Evolutionary conservation across 169 alveolate genomes (phyloP).

Genomic region (Cryptosporidium sp.): DNA sequence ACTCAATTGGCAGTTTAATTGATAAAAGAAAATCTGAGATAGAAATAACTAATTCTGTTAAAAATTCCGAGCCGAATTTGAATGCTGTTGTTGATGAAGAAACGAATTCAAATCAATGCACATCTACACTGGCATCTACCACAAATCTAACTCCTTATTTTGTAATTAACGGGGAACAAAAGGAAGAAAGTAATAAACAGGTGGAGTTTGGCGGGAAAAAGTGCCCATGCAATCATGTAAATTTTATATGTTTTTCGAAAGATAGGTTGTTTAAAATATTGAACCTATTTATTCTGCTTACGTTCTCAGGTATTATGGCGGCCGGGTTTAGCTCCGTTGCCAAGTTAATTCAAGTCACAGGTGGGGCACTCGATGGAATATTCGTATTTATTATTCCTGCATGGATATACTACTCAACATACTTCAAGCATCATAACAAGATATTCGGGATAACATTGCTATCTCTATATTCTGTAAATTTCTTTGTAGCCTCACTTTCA

Average conservation of each 20-base stretch:
- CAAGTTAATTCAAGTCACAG: slow-evolving; percentile 67
- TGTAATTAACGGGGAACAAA: not conserved
- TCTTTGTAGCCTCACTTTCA: slow-evolving; percentile 18
- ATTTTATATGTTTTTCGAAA: not conserved
- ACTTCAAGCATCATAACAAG: slow-evolving; percentile 16
- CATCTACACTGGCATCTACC: slow-evolving; percentile 45
- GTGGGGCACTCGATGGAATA: slow-evolving; percentile 71
- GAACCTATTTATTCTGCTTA: slow-evolving; percentile 15
- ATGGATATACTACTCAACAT: slow-evolving; percentile 73
- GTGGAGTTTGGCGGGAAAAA: not conserved
- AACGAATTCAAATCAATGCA: slow-evolving; percentile 23
- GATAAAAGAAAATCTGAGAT: not conserved
- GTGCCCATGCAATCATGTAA: not conserved
- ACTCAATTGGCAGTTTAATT: not conserved
- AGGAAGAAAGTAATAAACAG: not conserved
- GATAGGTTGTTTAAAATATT: slow-evolving; percentile 1
- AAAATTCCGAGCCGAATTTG: not conserved
- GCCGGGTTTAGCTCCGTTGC: slow-evolving; percentile 54
- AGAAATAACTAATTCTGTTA: not conserved
- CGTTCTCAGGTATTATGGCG: slow-evolving; percentile 64
- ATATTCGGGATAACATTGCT: slow-evolving; percentile 21
- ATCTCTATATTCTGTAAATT: slow-evolving; percentile 22
- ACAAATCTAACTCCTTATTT: slow-evolving; percentile 24
- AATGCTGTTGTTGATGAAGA: slow-evolving; percentile 9
- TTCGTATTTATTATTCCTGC: slow-evolving; percentile 65